phyloP scores from a whole-genome alignment of 2,329 filamentous ascomycete species.

The Trichoderma gracile region DNA sequence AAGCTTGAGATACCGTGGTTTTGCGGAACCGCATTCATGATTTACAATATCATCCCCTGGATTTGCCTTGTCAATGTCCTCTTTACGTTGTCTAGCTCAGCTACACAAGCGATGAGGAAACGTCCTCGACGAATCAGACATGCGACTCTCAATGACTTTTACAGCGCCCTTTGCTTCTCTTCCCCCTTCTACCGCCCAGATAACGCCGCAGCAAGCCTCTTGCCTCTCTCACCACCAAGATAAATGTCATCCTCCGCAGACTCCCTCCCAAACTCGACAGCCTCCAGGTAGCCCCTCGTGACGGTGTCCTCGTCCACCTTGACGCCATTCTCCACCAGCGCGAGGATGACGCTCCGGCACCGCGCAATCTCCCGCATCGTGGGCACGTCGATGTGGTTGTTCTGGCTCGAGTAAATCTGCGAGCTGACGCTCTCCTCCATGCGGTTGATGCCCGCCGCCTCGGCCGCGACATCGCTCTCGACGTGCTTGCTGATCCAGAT shows the following conservation, averaged over 20 bases:
- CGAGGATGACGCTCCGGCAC: slow-evolving; percentile 76
- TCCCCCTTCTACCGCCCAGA: slow-evolving; percentile 31
- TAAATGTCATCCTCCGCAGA: slow-evolving; percentile 61
- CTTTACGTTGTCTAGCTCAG: neutral
- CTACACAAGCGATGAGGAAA: neutral
- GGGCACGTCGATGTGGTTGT: slow-evolving; percentile 75
- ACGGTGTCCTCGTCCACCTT: slow-evolving; percentile 91
- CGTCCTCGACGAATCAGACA: neutral
- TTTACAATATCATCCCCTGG: neutral
- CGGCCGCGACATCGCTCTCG: slow-evolving; percentile 55
- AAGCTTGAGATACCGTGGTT: neutral
- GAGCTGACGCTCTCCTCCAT: slow-evolving; percentile 84
- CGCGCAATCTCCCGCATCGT: slow-evolving; percentile 88
- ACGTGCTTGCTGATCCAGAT: slow-evolving; percentile 91
- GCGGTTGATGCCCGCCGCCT: slow-evolving; percentile 68
- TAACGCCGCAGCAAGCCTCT: slow-evolving; percentile 49
- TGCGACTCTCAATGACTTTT: neutral
- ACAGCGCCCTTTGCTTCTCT: neutral
- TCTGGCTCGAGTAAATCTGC: slow-evolving; percentile 92
- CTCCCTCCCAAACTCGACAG: slow-evolving; percentile 70
- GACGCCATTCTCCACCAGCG: slow-evolving; percentile 78
- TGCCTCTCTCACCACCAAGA: slow-evolving; percentile 59
- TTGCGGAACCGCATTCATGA: neutral
- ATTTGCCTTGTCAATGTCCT: neutral
- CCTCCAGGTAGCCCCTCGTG: slow-evolving; percentile 76